Evolutionary conservation across 2,329 filamentous ascomycete species (phyloP).

Genomic region (Alternaria triticina): DNA sequence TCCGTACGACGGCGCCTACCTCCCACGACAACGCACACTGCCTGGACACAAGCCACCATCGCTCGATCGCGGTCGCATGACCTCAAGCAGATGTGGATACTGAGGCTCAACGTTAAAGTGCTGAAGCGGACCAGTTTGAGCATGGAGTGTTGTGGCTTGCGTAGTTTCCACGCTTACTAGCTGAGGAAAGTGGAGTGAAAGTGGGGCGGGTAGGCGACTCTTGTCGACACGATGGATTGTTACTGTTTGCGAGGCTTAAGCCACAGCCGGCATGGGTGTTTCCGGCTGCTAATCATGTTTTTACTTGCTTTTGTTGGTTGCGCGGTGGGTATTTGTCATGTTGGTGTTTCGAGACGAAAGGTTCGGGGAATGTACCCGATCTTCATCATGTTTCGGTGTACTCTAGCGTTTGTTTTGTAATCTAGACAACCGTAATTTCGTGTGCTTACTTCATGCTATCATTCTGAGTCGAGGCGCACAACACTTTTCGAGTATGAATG

Average conservation of each 20-base stretch:
- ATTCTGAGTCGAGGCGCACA: not conserved
- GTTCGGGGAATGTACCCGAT: not conserved
- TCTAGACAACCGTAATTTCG: not conserved
- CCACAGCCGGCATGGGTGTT: not conserved
- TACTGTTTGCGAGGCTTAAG: not conserved
- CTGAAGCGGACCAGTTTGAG: not conserved
- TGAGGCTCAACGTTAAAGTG: not conserved
- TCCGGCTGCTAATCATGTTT: not conserved
- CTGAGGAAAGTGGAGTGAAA: conserved; percentile 24
- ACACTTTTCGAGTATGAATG: not conserved
- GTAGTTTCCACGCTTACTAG: conserved; percentile 27
- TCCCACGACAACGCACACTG: not conserved
- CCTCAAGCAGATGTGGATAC: not conserved
- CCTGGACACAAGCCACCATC: not conserved
- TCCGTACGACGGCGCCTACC: not conserved
- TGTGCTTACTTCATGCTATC: not conserved
- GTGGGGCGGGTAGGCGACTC: conserved; percentile 9
- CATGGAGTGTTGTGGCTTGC: not conserved
- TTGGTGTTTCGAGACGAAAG: not conserved
- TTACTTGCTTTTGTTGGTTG: not conserved
- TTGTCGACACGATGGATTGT: not conserved
- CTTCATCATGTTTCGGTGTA: not conserved
- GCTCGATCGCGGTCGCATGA: conserved; percentile 1
- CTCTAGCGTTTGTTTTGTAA: not conserved
- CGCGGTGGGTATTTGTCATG: not conserved